These are phyloP conservation scores for Beauveria rudraprayagi DNA, from an alignment of 2,329 filamentous ascomycete species.

Conservation along the genomic window DNA sequence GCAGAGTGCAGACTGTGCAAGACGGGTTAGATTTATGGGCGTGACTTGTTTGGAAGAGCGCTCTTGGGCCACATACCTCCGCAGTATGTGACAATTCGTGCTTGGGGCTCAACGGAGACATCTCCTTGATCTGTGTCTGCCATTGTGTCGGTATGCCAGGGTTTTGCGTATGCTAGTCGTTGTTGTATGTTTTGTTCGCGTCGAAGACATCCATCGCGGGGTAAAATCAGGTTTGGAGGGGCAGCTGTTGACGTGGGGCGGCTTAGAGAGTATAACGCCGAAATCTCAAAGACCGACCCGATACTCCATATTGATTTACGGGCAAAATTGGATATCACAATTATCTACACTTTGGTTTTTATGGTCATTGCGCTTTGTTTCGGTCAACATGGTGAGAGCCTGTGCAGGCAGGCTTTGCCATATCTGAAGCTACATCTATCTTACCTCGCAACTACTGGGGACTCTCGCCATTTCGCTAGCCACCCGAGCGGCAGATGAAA, in stretches of 20 bases:
- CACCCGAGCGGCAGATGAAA: too few species aligned
- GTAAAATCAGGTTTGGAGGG: slow-evolving; percentile 11
- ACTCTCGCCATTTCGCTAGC: too few species aligned
- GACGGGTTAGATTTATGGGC: slow-evolving; percentile 1
- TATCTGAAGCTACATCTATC: too few species aligned
- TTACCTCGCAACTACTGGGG: too few species aligned
- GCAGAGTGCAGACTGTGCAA: slow-evolving; percentile 52
- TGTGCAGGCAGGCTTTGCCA: too few species aligned
- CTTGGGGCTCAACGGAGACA: slow-evolving; percentile 37
- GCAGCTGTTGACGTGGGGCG: slow-evolving; percentile 9
- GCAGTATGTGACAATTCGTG: slow-evolving; percentile 48
- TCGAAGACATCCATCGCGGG: slow-evolving; percentile 7
- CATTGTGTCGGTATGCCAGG: slow-evolving; percentile 30
- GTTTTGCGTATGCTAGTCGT: neutral
- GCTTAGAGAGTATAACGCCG: neutral
- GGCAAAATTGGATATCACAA: neutral
- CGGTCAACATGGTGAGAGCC: too few species aligned
- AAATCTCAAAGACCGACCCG: neutral
- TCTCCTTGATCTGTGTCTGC: slow-evolving; percentile 45
- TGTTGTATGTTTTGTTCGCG: neutral
- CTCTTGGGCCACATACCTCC: slow-evolving; percentile 39
- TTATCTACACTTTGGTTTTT: neutral
- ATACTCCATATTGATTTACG: neutral
- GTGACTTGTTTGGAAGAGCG: neutral
- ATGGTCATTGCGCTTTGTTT: too few species aligned